Evolutionary conservation across 2,329 filamentous ascomycete species (phyloP).

Genomic region (Boeremia lycopersici): DNA sequence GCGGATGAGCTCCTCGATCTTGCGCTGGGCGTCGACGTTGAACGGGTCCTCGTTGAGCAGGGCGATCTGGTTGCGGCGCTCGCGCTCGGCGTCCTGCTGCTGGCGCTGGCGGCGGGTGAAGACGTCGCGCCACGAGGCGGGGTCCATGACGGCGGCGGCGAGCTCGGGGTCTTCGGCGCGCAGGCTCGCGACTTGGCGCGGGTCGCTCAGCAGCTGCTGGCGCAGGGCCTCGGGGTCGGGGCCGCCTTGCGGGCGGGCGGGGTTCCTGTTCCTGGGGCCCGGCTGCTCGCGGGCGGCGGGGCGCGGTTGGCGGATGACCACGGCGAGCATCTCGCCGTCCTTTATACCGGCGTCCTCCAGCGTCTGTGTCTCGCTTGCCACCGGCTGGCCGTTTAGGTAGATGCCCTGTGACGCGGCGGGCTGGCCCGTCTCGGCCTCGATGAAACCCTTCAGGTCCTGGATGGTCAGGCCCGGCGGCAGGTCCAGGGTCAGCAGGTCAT

Average conservation of each 20-base stretch:
- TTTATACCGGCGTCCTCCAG: slow-evolving; percentile 79
- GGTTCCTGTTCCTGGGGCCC: slow-evolving; percentile 35
- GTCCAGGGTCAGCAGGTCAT: slow-evolving; percentile 80
- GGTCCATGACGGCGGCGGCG: slow-evolving; percentile 75
- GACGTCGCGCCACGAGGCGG: slow-evolving; percentile 75
- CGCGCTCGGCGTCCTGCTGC: slow-evolving; percentile 73
- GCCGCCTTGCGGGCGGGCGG: slow-evolving; percentile 13
- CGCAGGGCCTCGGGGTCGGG: slow-evolving; percentile 78
- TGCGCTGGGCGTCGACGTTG: slow-evolving; percentile 86
- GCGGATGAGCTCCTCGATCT: slow-evolving; percentile 96
- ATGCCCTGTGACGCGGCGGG: slow-evolving; percentile 77
- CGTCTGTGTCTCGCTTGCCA: slow-evolving; percentile 78
- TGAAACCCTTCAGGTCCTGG: slow-evolving; percentile 82
- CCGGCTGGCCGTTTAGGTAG: slow-evolving; percentile 85
- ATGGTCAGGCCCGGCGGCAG: slow-evolving; percentile 83
- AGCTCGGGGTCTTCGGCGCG: slow-evolving; percentile 76
- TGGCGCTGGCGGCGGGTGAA: slow-evolving; percentile 71
- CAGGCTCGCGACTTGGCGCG: slow-evolving; percentile 72
- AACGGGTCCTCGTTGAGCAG: slow-evolving; percentile 92
- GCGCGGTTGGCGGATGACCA: slow-evolving; percentile 66
- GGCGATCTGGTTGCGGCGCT: slow-evolving; percentile 82
- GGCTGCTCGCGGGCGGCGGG: slow-evolving; percentile 15
- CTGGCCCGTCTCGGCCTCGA: slow-evolving; percentile 82
- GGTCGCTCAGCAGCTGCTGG: slow-evolving; percentile 80
- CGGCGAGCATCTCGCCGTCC: slow-evolving; percentile 90